Evolutionary conservation across 2,329 filamentous ascomycete species (phyloP), one percentile per base, ranked within the genome.

Genomic region (Coniochaeta sp.): DNA sequence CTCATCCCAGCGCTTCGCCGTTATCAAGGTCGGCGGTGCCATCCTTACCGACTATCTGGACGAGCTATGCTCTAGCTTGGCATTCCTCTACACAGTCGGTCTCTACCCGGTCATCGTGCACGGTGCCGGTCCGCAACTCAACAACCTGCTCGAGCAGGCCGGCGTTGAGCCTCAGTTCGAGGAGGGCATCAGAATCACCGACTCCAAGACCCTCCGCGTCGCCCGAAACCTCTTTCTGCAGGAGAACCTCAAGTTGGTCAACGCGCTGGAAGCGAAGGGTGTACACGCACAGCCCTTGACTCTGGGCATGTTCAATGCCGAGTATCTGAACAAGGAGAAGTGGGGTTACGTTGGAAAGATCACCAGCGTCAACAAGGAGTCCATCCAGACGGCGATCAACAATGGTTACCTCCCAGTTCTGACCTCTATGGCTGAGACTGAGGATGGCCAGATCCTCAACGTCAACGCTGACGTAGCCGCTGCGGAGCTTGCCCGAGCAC

Each of bases 401-500:
- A 88, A 95, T 69, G 90, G 93, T 60, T 96, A 93, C 71, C 83
- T 99, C 31, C 95, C 95, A 26, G 91, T 99, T 64, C 80, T 99
- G 66, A 97, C 93, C 24, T 98, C 93, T 63, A 96, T 98, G 89
- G 95, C 93, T 11, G 93, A 98, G 80, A 93, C 90, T 24, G 82
- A 87, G 55, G 92, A 96, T 64, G 95, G 95, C 9, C 91, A 93
- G 74, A 87, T 98, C 58, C 82, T 99, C 64, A 99, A 99, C 71
- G 95, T 99, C 73, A 99, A 99, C 70, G 95, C 95, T 38, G 95
- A 99, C 74, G 93, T 97, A 63, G 93, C 93, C 38, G 95, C 95
- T 33, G 93, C 93, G 65, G 93, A 97, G 77, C 81, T 99, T 63
- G 93, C 95, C 26, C 88, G 91, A 62, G 86, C 90, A 60, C 80